Conservation (phyloP, 306 rosid genomes). For the Quercus alba region DNA sequence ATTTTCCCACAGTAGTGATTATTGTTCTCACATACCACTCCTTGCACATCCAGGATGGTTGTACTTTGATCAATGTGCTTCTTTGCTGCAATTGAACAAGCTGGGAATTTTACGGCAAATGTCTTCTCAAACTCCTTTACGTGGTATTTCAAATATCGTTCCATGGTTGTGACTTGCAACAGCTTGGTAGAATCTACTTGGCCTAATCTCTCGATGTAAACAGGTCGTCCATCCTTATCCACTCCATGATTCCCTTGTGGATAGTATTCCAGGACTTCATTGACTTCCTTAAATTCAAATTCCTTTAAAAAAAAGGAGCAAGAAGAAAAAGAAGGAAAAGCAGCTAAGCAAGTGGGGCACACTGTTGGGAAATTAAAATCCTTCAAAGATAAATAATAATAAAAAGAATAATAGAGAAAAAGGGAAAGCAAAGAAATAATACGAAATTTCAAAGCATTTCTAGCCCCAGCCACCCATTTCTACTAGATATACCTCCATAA, state of each 20-base stretch:
- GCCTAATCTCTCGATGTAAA: slow-evolving; percentile 83
- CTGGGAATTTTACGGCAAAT: slow-evolving; percentile 70
- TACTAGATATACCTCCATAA: slow-evolving; percentile 47
- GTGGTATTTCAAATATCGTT: slow-evolving; percentile 77
- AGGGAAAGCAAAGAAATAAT: neutral
- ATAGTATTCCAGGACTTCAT: slow-evolving; percentile 65
- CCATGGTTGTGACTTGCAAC: slow-evolving; percentile 85
- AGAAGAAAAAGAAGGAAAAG: neutral
- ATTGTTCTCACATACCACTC: slow-evolving; percentile 70
- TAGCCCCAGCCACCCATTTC: neutral
- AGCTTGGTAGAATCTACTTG: slow-evolving; percentile 63
- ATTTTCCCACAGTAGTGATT: neutral
- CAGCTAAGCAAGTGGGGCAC: slow-evolving; percentile 3
- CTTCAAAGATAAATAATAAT: neutral
- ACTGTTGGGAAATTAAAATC: neutral
- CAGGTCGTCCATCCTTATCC: slow-evolving; percentile 92
- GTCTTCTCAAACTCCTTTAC: slow-evolving; percentile 86
- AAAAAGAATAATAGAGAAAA: neutral
- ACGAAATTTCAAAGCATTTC: neutral
- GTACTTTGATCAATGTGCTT: slow-evolving; percentile 94
- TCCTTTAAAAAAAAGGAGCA: slow-evolving; percentile 41
- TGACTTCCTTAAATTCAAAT: slow-evolving; percentile 71
- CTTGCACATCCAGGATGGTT: slow-evolving; percentile 89
- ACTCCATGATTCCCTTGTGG: slow-evolving; percentile 97
- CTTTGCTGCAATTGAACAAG: slow-evolving; percentile 88